phyloP scores from a whole-genome alignment of 2,329 filamentous ascomycete genomes.

The Fusarium caatingaense region DNA sequence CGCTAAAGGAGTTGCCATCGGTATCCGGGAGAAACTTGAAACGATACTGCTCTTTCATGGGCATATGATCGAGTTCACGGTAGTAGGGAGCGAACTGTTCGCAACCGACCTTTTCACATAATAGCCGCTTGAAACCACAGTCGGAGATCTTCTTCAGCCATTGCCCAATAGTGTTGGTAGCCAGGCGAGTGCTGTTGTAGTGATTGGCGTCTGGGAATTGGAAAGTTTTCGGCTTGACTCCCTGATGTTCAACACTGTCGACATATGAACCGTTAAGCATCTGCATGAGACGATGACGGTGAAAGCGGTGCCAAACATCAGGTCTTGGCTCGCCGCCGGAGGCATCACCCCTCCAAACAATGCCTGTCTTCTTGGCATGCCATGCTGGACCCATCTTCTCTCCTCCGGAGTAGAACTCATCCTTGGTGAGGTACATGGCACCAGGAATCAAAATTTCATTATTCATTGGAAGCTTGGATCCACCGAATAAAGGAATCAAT shows the following conservation, averaged over 20 bases:
- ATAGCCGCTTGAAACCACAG: slow-evolving; percentile 57
- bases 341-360: slow-evolving; percentile 74
- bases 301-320: slow-evolving; percentile 75
- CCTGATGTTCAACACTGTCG: slow-evolving; percentile 56
- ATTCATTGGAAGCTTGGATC: slow-evolving; percentile 71
- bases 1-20: slow-evolving; percentile 75
- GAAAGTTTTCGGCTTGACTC: slow-evolving; percentile 59
- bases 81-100: slow-evolving; percentile 55
- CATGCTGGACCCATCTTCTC: slow-evolving; percentile 66
- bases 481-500: slow-evolving; percentile 70
- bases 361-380: slow-evolving; percentile 65
- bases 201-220: slow-evolving; percentile 56
- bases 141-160: slow-evolving; percentile 57
- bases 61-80: slow-evolving; percentile 46
- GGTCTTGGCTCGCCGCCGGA: slow-evolving; percentile 66
- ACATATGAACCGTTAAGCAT: slow-evolving; percentile 75
- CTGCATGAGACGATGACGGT: slow-evolving; percentile 76
- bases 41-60: slow-evolving; percentile 62
- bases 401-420: slow-evolving; percentile 69
- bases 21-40: slow-evolving; percentile 76
- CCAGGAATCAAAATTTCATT: slow-evolving; percentile 74
- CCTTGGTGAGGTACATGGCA: slow-evolving; percentile 71
- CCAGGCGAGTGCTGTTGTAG: slow-evolving; percentile 56
- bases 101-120: slow-evolving; percentile 55
- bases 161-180: slow-evolving; percentile 52